These are phyloP conservation scores for Xanthoceras sorbifolium DNA, from an alignment of 345 rosid genomes.

Conservation along the genomic window DNA sequence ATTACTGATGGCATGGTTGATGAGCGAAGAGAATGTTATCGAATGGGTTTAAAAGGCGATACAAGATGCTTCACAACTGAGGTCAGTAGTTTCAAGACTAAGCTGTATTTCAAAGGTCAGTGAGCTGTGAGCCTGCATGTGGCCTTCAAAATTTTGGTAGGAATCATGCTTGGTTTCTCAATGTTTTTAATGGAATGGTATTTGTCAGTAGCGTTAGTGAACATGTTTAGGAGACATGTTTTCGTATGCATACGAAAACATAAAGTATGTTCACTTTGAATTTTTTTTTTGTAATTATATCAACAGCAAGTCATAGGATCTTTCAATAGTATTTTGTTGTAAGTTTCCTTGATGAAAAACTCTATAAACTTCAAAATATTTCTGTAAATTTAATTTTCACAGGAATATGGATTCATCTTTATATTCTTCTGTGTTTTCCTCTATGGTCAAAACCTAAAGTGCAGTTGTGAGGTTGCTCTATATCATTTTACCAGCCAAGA, in stretches of 20 bases:
- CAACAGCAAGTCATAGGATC: not conserved
- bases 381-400: not conserved
- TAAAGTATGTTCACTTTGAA: not conserved
- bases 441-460: too few relatives aligned
- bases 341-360: not conserved
- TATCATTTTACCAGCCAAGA: too few relatives aligned
- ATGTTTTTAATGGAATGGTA: not conserved
- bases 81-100: not conserved
- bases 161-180: not conserved
- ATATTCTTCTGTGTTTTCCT: not conserved
- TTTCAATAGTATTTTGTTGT: not conserved
- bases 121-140: conserved; percentile 6
- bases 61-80: not conserved
- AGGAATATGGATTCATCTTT: not conserved
- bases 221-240: not conserved
- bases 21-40: not conserved
- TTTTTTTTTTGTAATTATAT: not conserved
- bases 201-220: not conserved
- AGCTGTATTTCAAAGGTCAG: conserved; percentile 7
- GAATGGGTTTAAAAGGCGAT: not conserved
- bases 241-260: not conserved
- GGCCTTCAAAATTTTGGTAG: conserved; percentile 13
- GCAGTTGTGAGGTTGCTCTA: too few relatives aligned
- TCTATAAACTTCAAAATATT: not conserved
- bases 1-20: not conserved